Conservation (phyloP, 176 grass and related monocot species). For the Microstegium vimineum region DNA sequence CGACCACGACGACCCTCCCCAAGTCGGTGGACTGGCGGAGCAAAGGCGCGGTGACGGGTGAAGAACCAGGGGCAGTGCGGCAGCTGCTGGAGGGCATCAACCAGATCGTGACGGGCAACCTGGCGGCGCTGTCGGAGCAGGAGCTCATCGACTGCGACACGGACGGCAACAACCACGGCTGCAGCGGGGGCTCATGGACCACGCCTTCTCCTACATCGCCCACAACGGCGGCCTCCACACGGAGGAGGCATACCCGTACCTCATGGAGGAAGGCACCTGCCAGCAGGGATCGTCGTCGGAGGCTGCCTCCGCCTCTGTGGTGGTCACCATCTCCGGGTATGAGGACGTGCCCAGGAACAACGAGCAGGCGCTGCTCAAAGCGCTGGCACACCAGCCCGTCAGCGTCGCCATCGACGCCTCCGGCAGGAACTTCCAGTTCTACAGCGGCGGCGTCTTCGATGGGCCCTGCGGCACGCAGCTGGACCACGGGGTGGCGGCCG, state of each 20-base stretch:
- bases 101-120: conserved; percentile 13
- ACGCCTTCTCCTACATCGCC: conserved; percentile 69
- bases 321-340: conserved; percentile 47
- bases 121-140: conserved; percentile 32
- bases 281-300: too few species aligned
- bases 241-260: conserved; percentile 76
- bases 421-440: not conserved
- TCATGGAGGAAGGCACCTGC: conserved; percentile 77
- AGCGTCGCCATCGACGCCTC: conserved; percentile 3
- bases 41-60: conserved; percentile 66
- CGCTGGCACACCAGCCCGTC: conserved; percentile 35
- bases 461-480: not conserved
- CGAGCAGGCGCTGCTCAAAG: conserved; percentile 59
- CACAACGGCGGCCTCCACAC: conserved; percentile 52
- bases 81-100: conserved; percentile 57
- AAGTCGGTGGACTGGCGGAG: conserved; percentile 61
- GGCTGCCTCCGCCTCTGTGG: too few species aligned
- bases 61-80: conserved; percentile 95
- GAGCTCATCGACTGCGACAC: conserved; percentile 72
- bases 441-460: not conserved
- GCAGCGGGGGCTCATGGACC: conserved; percentile 66
- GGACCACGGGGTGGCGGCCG: not conserved
- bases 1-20: not conserved
- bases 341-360: conserved; percentile 70
- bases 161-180: conserved; percentile 57